phyloP scores from a whole-genome alignment of 225 moss, liverwort and hornwort genomes.

The Asterella californica region DNA sequence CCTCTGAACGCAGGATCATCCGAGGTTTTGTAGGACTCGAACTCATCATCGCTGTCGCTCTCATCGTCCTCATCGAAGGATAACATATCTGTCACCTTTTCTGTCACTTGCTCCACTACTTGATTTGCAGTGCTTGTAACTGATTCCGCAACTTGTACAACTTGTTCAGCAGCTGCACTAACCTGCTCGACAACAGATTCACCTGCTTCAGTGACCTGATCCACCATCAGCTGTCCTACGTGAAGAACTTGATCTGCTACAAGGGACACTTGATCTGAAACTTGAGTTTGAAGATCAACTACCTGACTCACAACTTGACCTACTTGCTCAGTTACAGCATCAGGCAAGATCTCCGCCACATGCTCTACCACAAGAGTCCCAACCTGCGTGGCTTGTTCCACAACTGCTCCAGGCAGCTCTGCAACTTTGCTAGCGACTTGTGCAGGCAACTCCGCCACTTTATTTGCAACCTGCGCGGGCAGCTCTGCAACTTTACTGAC shows the following conservation, averaged over 20 bases:
- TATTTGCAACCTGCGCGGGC: slow-evolving; percentile 13
- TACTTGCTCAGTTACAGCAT: slow-evolving; percentile 48
- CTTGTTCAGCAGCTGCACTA: slow-evolving; percentile 49
- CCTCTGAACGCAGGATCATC: slow-evolving; percentile 73
- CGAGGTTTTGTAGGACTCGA: slow-evolving; percentile 64
- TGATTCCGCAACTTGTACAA: slow-evolving; percentile 40
- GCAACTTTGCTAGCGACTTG: slow-evolving; percentile 32
- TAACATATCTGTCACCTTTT: slow-evolving; percentile 43
- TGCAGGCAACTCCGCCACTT: slow-evolving; percentile 41
- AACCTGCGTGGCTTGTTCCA: slow-evolving; percentile 49
- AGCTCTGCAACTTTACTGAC: slow-evolving; percentile 24
- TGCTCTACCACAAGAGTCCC: slow-evolving; percentile 43
- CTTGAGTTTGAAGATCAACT: slow-evolving; percentile 44
- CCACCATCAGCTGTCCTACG: slow-evolving; percentile 44
- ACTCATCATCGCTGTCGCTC: slow-evolving; percentile 70
- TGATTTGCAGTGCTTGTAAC: slow-evolving; percentile 39
- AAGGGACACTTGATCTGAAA: slow-evolving; percentile 41
- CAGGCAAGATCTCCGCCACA: slow-evolving; percentile 52
- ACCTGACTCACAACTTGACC: slow-evolving; percentile 63
- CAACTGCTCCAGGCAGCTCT: slow-evolving; percentile 48
- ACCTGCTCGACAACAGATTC: slow-evolving; percentile 54
- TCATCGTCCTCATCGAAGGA: slow-evolving; percentile 44
- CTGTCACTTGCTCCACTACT: slow-evolving; percentile 54
- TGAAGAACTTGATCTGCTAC: slow-evolving; percentile 48
- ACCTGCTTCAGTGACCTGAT: slow-evolving; percentile 52